Evolutionary conservation across 495 filamentous ascomycete genomes (phyloP), one percentile per base, ranked within the genome.

Genomic region (Neurospora cerealis): DNA sequence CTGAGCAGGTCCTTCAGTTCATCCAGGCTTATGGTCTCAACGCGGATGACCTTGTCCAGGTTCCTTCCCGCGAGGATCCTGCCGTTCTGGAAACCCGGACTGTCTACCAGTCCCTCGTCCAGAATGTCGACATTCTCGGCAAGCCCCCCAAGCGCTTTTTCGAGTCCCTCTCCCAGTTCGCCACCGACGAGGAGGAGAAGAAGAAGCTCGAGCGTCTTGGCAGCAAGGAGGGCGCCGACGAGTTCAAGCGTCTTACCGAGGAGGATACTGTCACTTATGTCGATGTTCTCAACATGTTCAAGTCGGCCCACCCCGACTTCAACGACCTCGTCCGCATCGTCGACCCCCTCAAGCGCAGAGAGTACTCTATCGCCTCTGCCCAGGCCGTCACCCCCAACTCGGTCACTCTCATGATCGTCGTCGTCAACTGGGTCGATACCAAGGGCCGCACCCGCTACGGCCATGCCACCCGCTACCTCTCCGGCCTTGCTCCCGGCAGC

Each of bases 111-210:
- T 91, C 93, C 1, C 86, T 99, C 2, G 85, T 94, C 21, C 96
- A 98, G 81, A 98, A 97, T 81, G 86, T 99, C 42, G 96, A 99
- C 82, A 96, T 98, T 80, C 97, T 97, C 78, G 96, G 96, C 77
- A 93, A 94, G 75, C 96, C 96, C 13, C 94, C 94, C 42, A 99
- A 99, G 88, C 90, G 92, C 71, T 99, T 98, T 87, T 99, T 98
- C 85, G 96, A 98, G 82, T 86, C 92, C 9, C 87, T 99, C 36
- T 89, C 95, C 34, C 93, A 94, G 71, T 97, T 94, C 75, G 95
- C 96, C 36, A 88, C 88, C 34, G 90, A 98, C 73, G 89, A 92
- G 78, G 85, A 88, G 34, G 94, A 99, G 86, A 92, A 91, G 87
- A 91, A 89, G 76, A 89, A 91, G 75, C 88, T 99, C 21, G 88